These are phyloP conservation scores for Carex kokanica DNA, from an alignment of 176 grass and related monocot genomes.

Conservation along the genomic window DNA sequence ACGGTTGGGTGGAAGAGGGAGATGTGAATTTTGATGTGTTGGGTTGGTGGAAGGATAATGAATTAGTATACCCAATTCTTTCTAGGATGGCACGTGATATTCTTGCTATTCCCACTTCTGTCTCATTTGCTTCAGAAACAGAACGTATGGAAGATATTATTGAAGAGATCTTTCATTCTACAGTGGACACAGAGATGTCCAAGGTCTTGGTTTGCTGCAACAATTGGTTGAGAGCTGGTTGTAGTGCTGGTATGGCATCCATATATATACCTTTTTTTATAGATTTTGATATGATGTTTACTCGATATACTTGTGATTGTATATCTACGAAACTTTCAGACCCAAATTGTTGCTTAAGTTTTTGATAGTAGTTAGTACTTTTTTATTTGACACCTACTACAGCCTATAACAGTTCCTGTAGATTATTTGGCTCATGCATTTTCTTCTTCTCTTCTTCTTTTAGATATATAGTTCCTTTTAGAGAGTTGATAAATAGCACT, in stretches of 20 bases:
- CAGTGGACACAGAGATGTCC: not conserved
- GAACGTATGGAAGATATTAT: not conserved
- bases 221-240: not conserved
- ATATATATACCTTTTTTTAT: not conserved
- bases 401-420: too few relatives aligned
- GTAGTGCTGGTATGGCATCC: not conserved
- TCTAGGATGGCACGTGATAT: slow-evolving; percentile 16
- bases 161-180: not conserved
- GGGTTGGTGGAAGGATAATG: slow-evolving; percentile 3
- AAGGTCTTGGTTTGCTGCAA: slow-evolving; percentile 2
- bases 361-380: too few relatives aligned
- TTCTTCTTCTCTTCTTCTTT: not conserved
- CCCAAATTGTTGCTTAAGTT: too few relatives aligned
- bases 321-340: not conserved
- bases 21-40: slow-evolving; percentile 15
- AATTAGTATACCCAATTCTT: slow-evolving; percentile 3
- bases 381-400: too few relatives aligned
- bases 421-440: too few relatives aligned
- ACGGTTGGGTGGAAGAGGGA: not conserved
- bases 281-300: not conserved
- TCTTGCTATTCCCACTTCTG: slow-evolving; percentile 19
- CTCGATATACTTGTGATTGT: too few relatives aligned
- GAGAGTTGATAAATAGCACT: too few relatives aligned
- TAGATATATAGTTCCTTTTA: too few relatives aligned
- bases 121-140: not conserved